Evolutionary conservation across 2,329 filamentous ascomycete species (phyloP).

Genomic region (Pseudogymnoascus sp.): DNA sequence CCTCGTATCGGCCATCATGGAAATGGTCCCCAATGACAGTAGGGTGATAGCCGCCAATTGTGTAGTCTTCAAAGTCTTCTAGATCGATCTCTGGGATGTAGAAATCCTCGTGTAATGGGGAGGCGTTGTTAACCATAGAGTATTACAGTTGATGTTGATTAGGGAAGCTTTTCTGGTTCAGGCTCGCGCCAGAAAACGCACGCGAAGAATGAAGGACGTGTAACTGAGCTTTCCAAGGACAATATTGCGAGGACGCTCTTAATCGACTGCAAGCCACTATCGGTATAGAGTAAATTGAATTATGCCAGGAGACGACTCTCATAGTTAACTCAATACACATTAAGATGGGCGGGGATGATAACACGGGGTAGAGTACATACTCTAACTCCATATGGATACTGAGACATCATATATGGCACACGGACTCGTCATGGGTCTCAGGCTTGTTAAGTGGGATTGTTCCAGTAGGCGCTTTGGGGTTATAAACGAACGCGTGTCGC

Average conservation of each 20-base stretch:
- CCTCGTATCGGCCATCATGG: constrained; percentile 33
- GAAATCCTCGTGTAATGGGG: not conserved
- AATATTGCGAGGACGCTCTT: not conserved
- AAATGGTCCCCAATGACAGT: constrained; percentile 35
- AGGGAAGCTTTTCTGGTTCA: not conserved
- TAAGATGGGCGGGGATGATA: not conserved
- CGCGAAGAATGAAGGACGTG: not conserved
- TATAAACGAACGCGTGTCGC: not conserved
- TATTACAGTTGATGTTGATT: not conserved
- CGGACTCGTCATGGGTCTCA: not conserved
- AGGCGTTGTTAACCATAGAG: not conserved
- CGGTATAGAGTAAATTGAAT: not conserved
- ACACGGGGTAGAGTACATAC: not conserved
- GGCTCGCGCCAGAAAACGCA: not conserved
- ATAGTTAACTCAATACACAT: not conserved
- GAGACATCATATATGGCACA: not conserved
- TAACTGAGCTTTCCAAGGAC: not conserved
- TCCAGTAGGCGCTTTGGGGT: not conserved
- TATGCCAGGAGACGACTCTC: not conserved
- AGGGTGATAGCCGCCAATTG: constrained; percentile 36
- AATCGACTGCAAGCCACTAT: not conserved
- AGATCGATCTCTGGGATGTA: not conserved
- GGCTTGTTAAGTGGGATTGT: not conserved
- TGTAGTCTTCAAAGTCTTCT: constrained; percentile 16
- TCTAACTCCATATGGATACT: not conserved